These are phyloP conservation scores for Aspergillus fischeri DNA, from an alignment of 2,329 filamentous ascomycete species.

Conservation along the genomic window DNA sequence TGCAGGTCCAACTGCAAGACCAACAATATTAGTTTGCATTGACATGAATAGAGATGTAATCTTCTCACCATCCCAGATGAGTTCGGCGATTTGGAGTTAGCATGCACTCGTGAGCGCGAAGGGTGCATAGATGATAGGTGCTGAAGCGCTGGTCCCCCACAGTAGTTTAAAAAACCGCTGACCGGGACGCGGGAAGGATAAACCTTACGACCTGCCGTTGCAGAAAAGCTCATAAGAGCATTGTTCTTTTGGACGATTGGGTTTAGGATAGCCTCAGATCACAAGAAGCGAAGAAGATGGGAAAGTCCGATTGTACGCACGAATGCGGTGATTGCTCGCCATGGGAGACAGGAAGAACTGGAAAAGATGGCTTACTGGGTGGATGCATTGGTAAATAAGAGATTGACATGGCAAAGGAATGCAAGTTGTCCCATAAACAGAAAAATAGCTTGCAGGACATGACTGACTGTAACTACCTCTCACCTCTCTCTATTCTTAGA, in stretches of 20 bases:
- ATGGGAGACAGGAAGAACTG: conserved; percentile 16
- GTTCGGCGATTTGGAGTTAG: conserved; percentile 24
- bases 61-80: conserved; percentile 17
- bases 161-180: neutral
- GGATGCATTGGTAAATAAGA: conserved; percentile 20
- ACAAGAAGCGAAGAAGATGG: conserved; percentile 6
- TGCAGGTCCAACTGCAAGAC: conserved; percentile 27
- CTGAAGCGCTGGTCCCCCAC: neutral
- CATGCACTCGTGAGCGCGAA: conserved; percentile 15
- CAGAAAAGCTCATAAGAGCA: too few relatives aligned
- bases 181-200: conserved; percentile 10
- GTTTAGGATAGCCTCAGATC: too few relatives aligned
- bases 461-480: neutral
- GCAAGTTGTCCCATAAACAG: neutral
- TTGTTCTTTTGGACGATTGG: too few relatives aligned
- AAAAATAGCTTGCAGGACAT: neutral
- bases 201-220: conserved; percentile 11
- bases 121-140: too few relatives aligned
- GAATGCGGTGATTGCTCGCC: conserved; percentile 16
- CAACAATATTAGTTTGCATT: neutral
- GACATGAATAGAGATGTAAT: too few relatives aligned
- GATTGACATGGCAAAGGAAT: conserved; percentile 12
- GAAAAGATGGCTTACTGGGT: conserved; percentile 18
- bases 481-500: neutral
- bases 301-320: conserved; percentile 13